These are phyloP conservation scores for Hymenoscyphus albidus DNA, from an alignment of 2,329 filamentous ascomycete genomes.

Conservation along the genomic window DNA sequence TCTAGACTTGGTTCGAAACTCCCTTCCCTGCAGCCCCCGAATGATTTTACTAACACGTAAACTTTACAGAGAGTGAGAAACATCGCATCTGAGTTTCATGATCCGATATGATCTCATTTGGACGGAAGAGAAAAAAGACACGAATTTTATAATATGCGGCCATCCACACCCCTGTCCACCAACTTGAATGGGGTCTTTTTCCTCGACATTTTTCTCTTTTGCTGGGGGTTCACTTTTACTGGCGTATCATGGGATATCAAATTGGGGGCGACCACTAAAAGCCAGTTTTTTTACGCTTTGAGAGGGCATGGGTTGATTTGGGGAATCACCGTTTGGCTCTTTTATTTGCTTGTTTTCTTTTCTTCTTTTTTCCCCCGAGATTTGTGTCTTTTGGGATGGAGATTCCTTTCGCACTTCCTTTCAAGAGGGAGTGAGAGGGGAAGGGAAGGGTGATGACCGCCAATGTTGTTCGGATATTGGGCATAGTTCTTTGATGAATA, in stretches of 20 bases:
- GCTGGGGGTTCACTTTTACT: not conserved
- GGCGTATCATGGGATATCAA: not conserved
- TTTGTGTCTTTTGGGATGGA: too few relatives aligned
- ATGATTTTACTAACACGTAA: slow-evolving; percentile 11
- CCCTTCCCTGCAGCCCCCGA: not conserved
- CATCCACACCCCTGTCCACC: not conserved
- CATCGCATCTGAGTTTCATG: slow-evolving; percentile 47
- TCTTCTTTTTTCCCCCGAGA: too few relatives aligned
- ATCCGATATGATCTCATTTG: slow-evolving; percentile 32
- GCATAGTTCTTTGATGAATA: too few relatives aligned
- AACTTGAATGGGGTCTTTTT: not conserved
- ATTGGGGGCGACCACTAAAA: not conserved
- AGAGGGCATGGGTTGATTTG: too few relatives aligned
- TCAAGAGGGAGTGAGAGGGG: too few relatives aligned
- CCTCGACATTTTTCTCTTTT: not conserved
- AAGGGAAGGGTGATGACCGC: too few relatives aligned
- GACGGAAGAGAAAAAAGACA: not conserved
- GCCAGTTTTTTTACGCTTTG: too few relatives aligned
- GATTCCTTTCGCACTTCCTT: too few relatives aligned
- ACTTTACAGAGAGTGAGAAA: slow-evolving; percentile 65
- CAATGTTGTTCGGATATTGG: too few relatives aligned
- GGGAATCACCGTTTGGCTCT: too few relatives aligned
- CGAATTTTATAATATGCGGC: not conserved
- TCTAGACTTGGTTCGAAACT: slow-evolving; percentile 75
- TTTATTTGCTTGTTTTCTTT: too few relatives aligned